These are phyloP conservation scores for Nothophaeocryptopus gaeumannii DNA, from an alignment of 2,329 filamentous ascomycete genomes.

Conservation along the genomic window DNA sequence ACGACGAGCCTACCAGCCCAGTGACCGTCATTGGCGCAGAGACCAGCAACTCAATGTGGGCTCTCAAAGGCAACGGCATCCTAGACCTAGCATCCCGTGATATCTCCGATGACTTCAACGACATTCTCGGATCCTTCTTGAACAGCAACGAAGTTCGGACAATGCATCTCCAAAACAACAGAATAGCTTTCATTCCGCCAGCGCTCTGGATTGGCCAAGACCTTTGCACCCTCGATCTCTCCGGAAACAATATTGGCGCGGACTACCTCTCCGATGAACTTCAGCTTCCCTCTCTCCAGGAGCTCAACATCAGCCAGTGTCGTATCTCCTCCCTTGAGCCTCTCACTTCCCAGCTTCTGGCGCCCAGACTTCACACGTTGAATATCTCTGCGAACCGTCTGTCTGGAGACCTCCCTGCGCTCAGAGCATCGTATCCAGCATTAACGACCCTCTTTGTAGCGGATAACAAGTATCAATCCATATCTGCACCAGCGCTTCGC, in stretches of 20 bases:
- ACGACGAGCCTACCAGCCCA: conserved; percentile 21
- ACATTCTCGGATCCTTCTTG: conserved; percentile 44
- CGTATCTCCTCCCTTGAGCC: conserved; percentile 68
- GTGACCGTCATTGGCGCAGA: conserved; percentile 26
- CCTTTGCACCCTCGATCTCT: conserved; percentile 53
- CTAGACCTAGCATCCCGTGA: conserved; percentile 42
- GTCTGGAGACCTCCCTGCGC: conserved; percentile 60
- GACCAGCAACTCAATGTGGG: conserved; percentile 24
- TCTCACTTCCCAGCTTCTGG: conserved; percentile 64
- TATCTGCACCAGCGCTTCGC: conserved; percentile 66
- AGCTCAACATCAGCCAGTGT: conserved; percentile 73
- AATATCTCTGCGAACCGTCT: conserved; percentile 84
- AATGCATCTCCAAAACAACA: conserved; percentile 74
- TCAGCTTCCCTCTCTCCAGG: conserved; percentile 66
- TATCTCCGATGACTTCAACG: conserved; percentile 39
- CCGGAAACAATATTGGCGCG: conserved; percentile 37
- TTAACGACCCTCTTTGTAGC: conserved; percentile 69
- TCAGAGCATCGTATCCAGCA: conserved; percentile 67
- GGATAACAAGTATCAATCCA: conserved; percentile 73
- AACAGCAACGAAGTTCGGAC: conserved; percentile 50
- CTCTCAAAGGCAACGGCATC: conserved; percentile 34
- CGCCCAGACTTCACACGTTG: conserved; percentile 70
- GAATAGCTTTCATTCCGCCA: conserved; percentile 65
- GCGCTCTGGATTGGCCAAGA: conserved; percentile 68
- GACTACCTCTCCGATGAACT: conserved; percentile 67